Base-by-base conservation (phyloP, 2,329 filamentous ascomycete species). In the Stagonosporopsis vannaccii region DNA sequence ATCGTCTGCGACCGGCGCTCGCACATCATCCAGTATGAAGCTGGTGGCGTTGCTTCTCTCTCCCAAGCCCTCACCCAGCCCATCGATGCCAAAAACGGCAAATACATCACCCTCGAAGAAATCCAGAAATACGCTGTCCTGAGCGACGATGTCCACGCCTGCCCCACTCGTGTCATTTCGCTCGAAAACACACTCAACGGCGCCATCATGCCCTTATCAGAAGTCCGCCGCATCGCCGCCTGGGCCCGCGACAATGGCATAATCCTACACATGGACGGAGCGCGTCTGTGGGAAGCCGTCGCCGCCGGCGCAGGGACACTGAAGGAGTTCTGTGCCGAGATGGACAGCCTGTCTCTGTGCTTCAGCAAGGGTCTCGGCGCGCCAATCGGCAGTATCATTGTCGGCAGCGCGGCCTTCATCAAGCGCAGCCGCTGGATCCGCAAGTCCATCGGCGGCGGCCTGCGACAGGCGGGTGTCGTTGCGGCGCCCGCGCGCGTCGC, bases 141-240 rank as follows among this genome's bases (percentile, higher is more conserved):
- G 22, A 80, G 82, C 61, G 84, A 90, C 51, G 86, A 96, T 65
- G 84, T 95, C 19, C 91, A 96, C 72, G 81, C 82, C 28, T 92
- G 90, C 68, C 92, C 92, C 0, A 96, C 92, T 0, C 85, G 85
- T 40, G 84, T 97, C 46, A 91, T 97, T 63, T 88, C 85, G 59
- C 80, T 97, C 43, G 92, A 97, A 72, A 97, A 96, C 72, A 97
- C 93, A 1, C 83, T 96, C 45, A 85, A 86, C 51, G 92, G 92
- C 22, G 87, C 87, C 67, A 81, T 97, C 40, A 89, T 91, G 82
- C 93, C 92, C 0, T 81, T 96, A 1, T 76, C 78, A 1, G 92
- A 96, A 73, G 83, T 87, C 9, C 81, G 80, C 56, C 81, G 84
- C 39, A 96, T 97, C 67, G 82, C 86, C 0, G 80, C 80, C 1